Evolutionary conservation across 768 basidiomycete genomes (phyloP), one percentile per base, ranked within the genome.

Genomic region (Glaciozyma antarctica): DNA sequence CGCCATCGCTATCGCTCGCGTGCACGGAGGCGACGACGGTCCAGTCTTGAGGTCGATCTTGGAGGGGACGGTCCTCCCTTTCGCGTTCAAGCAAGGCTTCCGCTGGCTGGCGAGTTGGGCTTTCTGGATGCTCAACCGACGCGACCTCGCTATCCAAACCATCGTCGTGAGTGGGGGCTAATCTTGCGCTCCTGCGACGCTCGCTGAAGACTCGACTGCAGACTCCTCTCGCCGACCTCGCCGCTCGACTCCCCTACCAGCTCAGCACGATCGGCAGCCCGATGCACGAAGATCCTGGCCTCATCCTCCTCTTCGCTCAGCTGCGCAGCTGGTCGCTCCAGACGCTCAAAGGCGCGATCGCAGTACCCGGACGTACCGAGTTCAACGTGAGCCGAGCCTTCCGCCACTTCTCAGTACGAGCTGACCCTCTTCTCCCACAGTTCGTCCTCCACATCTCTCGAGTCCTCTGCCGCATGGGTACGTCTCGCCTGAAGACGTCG

Each of bases 31-130:
- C 68, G 84, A 84, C 63, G 86, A 88, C 44, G 90, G 91, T 0
- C 88, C 88, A 8, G 76, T 95, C 2, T 75, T 97, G 43, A 78
- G 79, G 30, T 81, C 81, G 48, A 84, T 97, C 49, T 78, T 97
- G 55, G 83, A 80, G n/a, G 81, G 81, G 56, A 84, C 82, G 0
- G 86, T 97, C 15, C 78, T 97, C 10, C 93, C 93, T 3, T 81
- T 81, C 13, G 93, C 94, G 0, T 90, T 97, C 76, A 79, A 80
- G 58, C 82, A 86, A 52, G 95, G 93, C 1, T 93, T 97, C 75
- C 81, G 94, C 48, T 98, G 90, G 88, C 78, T 98, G 17, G 88
- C 85, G 26, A 91, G 88, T 66, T 99, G 93, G 95, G 90, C 88
- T 3, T 94, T 94, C 76, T 98, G 95, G 93, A 78, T 89, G 61